Conservation (phyloP, 441 rosid species). For the Erysimum cheiri region DNA sequence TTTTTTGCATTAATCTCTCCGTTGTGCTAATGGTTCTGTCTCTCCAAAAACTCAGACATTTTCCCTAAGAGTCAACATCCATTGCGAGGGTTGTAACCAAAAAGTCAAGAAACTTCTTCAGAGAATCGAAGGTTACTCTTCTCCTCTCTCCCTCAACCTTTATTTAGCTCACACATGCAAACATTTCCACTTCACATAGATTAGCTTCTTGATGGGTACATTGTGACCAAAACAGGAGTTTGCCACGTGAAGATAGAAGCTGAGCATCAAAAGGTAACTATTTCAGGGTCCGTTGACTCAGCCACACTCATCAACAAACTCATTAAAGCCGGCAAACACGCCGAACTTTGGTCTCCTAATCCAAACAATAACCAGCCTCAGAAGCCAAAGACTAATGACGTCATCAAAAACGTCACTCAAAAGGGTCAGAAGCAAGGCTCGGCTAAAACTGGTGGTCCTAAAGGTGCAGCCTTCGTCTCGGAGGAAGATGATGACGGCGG, state of each 20-base stretch:
- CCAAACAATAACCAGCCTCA: slow-evolving; percentile 56
- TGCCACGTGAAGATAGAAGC: slow-evolving; percentile 71
- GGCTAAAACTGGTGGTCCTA: slow-evolving; percentile 45
- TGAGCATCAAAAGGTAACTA: slow-evolving; percentile 80
- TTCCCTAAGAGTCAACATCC: slow-evolving; percentile 81
- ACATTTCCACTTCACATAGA: background rate
- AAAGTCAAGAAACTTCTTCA: slow-evolving; percentile 89
- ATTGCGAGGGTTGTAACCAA: slow-evolving; percentile 89
- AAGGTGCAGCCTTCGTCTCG: slow-evolving; percentile 11
- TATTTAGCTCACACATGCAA: slow-evolving; percentile 26
- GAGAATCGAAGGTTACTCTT: slow-evolving; percentile 75
- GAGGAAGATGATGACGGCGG: slow-evolving; percentile 59
- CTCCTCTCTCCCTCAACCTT: background rate
- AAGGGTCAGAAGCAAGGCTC: slow-evolving; percentile 58
- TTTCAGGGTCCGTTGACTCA: slow-evolving; percentile 73
- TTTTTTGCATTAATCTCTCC: background rate
- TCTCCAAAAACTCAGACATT: slow-evolving; percentile 53
- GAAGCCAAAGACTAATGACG: slow-evolving; percentile 54
- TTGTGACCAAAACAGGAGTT: slow-evolving; percentile 64
- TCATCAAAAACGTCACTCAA: slow-evolving; percentile 45
- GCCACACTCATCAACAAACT: slow-evolving; percentile 77
- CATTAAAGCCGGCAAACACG: slow-evolving; percentile 76
- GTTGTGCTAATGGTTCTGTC: background rate
- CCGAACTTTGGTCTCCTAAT: slow-evolving; percentile 76
- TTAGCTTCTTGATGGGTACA: slow-evolving; percentile 19